Conservation (phyloP, 257 asterid species). For the Schizonepeta tenuifolia region DNA sequence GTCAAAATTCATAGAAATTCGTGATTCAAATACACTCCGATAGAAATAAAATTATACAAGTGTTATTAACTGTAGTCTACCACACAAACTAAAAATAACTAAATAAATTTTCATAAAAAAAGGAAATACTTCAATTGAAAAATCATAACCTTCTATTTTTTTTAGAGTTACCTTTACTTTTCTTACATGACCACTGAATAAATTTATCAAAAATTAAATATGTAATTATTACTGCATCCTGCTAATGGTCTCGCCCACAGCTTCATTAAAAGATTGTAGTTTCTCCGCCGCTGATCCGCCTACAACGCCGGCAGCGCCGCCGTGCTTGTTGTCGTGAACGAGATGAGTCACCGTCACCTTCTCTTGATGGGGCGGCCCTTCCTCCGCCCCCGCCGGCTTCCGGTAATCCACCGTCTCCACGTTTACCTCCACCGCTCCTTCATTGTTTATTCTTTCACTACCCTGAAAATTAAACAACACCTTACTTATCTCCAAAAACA, state of each 20-base stretch:
- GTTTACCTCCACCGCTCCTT: slow-evolving; percentile 41
- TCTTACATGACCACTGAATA: too few species aligned
- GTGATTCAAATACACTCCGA: too few species aligned
- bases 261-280: slow-evolving; percentile 39
- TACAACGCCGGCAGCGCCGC: neutral
- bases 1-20: too few species aligned
- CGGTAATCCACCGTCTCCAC: slow-evolving; percentile 51
- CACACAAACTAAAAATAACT: too few species aligned
- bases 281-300: slow-evolving; percentile 38
- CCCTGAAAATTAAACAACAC: slow-evolving; percentile 31
- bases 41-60: too few species aligned
- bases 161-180: too few species aligned
- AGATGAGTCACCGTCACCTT: slow-evolving; percentile 48
- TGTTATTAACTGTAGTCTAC: too few species aligned
- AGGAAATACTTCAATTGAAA: too few species aligned
- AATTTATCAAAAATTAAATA: too few species aligned
- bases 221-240: slow-evolving; percentile 31
- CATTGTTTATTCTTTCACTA: slow-evolving; percentile 36
- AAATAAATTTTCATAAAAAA: too few species aligned
- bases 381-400: slow-evolving; percentile 41
- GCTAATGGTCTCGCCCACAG: neutral
- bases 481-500: neutral
- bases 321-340: slow-evolving; percentile 31
- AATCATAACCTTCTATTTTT: too few species aligned
- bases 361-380: slow-evolving; percentile 42